Conservation (phyloP, 1,284 basidiomycete genomes). For the Inonotus obliquus region DNA sequence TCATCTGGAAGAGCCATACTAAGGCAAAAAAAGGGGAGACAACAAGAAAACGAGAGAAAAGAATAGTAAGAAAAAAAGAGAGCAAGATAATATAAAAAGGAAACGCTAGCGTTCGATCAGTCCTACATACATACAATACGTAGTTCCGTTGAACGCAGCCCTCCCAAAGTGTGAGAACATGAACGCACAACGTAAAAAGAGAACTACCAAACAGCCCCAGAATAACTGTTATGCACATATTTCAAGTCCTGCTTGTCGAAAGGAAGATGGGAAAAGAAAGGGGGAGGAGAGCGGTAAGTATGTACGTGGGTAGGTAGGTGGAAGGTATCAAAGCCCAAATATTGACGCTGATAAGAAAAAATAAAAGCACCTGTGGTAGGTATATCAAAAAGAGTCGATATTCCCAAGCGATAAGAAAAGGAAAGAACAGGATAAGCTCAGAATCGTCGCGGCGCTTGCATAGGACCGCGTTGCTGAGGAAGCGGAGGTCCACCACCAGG, state of each 20-base stretch:
- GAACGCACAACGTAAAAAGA: background rate
- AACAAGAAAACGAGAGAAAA: background rate
- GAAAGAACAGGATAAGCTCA: background rate
- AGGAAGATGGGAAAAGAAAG: background rate
- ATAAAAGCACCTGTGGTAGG: background rate
- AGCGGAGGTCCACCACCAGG: constrained; percentile 11
- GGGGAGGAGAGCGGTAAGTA: background rate
- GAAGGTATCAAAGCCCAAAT: background rate
- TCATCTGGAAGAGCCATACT: too few relatives aligned
- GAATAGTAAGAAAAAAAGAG: background rate
- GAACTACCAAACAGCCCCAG: background rate
- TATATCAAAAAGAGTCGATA: background rate
- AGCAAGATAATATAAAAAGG: background rate
- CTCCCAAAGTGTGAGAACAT: background rate
- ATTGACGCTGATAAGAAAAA: background rate
- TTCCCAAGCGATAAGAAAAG: background rate
- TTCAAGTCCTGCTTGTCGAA: constrained; percentile 1
- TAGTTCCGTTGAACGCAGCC: background rate
- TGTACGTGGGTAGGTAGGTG: background rate
- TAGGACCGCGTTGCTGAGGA: constrained; percentile 12
- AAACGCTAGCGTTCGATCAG: background rate
- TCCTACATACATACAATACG: background rate
- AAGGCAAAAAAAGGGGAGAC: background rate
- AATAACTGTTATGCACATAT: background rate
- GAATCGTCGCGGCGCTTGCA: constrained; percentile 13